phyloP scores from a whole-genome alignment of 2,329 filamentous ascomycete species.

The Thelonectria olida region DNA sequence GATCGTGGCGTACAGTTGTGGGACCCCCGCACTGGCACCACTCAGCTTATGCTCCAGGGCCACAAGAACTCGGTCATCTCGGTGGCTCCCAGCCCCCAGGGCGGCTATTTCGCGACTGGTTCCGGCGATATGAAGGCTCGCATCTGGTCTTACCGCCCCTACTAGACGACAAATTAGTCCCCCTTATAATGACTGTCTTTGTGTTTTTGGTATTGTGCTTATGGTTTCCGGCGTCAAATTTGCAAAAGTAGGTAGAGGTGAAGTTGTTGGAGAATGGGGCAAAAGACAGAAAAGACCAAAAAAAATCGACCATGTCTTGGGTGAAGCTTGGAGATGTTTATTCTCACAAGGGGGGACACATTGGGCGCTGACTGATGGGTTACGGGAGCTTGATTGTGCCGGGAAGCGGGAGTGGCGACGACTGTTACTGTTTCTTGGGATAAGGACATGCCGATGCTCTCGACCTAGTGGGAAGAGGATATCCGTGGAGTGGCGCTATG shows the following conservation, averaged over 20 bases:
- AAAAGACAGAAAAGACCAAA: background rate
- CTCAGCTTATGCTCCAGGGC: slow-evolving; percentile 97
- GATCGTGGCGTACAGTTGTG: slow-evolving; percentile 98
- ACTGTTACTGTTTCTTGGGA: slow-evolving; percentile 37
- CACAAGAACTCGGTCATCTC: slow-evolving; percentile 99
- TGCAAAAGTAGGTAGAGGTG: slow-evolving; percentile 22
- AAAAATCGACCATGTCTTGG: background rate
- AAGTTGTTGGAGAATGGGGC: background rate
- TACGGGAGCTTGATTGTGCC: slow-evolving; percentile 21
- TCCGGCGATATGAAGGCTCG: slow-evolving; percentile 97
- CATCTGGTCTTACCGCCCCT: slow-evolving; percentile 86
- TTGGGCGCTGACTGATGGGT: slow-evolving; percentile 9
- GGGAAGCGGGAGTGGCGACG: slow-evolving; percentile 27
- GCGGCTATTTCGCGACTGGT: slow-evolving; percentile 91
- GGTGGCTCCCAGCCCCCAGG: slow-evolving; percentile 90
- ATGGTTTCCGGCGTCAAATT: slow-evolving; percentile 21
- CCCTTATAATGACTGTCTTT: slow-evolving; percentile 15
- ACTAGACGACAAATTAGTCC: slow-evolving; percentile 36
- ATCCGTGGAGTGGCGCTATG: slow-evolving; percentile 29
- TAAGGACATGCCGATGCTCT: slow-evolving; percentile 28
- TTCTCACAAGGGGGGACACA: slow-evolving; percentile 1
- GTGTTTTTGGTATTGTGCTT: slow-evolving; percentile 16
- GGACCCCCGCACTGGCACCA: slow-evolving; percentile 92
- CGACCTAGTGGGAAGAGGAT: slow-evolving; percentile 21
- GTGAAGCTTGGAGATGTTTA: background rate